A percentile compares a stretch with the other conserved stretches of the same genome.
Conservation (phyloP, 345 rosid genomes). For the Heritiera littoralis region DNA sequence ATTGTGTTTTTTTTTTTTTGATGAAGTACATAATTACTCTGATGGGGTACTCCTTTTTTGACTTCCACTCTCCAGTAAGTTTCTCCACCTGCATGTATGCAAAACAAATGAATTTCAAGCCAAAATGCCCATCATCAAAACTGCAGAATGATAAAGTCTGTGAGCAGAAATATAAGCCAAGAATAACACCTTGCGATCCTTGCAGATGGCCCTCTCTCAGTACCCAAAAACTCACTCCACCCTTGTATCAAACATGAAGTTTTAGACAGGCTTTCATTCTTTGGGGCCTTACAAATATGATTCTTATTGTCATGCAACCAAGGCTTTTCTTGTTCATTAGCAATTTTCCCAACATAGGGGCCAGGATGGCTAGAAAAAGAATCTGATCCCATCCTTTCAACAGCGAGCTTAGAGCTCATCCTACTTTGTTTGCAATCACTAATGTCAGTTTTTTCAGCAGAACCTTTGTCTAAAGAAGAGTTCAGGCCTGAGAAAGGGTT, state of each 20-base stretch:
- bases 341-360: constrained; percentile 30
- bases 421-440: constrained; percentile 35
- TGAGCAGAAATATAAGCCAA: background rate
- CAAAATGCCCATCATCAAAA: background rate
- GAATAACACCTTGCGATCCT: constrained; percentile 44
- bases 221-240: constrained; percentile 41
- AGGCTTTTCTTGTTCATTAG: constrained; percentile 35
- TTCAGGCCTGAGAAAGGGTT: constrained; percentile 40
- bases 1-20: no score
- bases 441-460: constrained; percentile 43
- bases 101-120: background rate
- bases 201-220: constrained; percentile 44
- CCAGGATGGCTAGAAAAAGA: constrained; percentile 38
- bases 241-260: constrained; percentile 42
- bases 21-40: no score
- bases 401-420: constrained; percentile 45
- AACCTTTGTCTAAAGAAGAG: constrained; percentile 43
- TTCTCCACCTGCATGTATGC: constrained; percentile 45
- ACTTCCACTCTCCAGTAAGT: constrained; percentile 40
- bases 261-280: constrained; percentile 42
- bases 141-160: background rate
- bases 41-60: background rate
- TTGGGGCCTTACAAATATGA: constrained; percentile 32
- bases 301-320: constrained; percentile 35
- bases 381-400: constrained; percentile 50